Evolutionary conservation across 345 rosid species (phyloP).

Genomic region (Brassica napus): DNA sequence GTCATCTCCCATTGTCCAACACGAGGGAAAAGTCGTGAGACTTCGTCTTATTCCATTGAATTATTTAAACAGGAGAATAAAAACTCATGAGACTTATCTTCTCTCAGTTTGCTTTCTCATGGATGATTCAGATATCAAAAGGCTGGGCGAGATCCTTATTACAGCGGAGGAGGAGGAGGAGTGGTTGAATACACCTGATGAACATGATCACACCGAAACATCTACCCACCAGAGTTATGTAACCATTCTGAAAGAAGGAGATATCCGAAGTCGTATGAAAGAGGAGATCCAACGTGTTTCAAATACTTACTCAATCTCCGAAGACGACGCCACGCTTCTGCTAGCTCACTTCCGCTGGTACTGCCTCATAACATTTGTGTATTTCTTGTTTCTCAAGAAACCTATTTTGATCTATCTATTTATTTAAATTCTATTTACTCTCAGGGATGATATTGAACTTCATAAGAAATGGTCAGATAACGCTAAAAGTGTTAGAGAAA

Average conservation of each 20-base stretch:
- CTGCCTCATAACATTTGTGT: neutral
- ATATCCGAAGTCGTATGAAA: constrained; percentile 12
- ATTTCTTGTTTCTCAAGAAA: constrained; percentile 5
- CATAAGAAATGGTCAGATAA: constrained; percentile 11
- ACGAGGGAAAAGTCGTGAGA: neutral
- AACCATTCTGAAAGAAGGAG: constrained; percentile 12
- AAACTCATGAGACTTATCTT: neutral
- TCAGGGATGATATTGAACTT: constrained; percentile 10
- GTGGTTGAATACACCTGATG: neutral
- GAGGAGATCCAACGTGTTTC: constrained; percentile 1
- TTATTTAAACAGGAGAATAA: neutral
- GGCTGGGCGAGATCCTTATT: neutral
- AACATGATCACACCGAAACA: constrained; percentile 17
- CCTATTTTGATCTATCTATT: constrained; percentile 22
- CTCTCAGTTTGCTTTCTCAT: neutral
- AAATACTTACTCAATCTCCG: constrained; percentile 8
- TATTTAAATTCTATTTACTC: neutral
- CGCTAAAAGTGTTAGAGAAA: constrained; percentile 3
- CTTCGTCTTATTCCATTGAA: constrained; percentile 3
- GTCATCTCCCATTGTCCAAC: neutral
- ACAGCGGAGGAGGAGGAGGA: neutral
- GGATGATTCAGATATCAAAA: neutral
- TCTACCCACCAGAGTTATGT: neutral
- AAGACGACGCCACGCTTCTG: constrained; percentile 28
- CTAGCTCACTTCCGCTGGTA: constrained; percentile 20